Percentiles rank a stretch among this genome's conserved stretches.
Conservation (phyloP, 257 asterid genomes). For the Vinca minor region DNA sequence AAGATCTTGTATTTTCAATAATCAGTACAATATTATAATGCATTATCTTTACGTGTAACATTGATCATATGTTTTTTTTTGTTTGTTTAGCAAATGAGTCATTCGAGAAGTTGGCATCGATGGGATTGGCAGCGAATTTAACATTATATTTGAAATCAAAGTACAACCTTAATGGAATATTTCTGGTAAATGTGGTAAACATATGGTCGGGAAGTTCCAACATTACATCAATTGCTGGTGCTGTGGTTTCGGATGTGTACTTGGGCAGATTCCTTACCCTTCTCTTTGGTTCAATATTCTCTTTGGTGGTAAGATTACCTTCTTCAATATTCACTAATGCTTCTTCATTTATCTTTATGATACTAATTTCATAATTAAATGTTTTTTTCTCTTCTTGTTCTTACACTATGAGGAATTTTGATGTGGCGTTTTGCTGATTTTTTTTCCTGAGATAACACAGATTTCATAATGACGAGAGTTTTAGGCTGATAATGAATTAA, state of each 20-base stretch:
- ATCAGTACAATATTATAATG: no score
- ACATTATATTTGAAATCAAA: slow-evolving; percentile 50
- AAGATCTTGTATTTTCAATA: no score
- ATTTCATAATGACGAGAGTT: no score
- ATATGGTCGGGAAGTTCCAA: slow-evolving; percentile 65
- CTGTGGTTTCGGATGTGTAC: slow-evolving; percentile 50
- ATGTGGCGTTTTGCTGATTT: no score
- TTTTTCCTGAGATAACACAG: no score
- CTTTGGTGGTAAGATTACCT: slow-evolving; percentile 43
- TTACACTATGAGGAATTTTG: no score
- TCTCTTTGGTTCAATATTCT: slow-evolving; percentile 45
- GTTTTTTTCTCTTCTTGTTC: no score
- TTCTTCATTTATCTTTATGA: no score
- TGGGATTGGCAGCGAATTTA: slow-evolving; percentile 59
- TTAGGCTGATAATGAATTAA: no score
- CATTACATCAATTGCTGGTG: slow-evolving; percentile 53
- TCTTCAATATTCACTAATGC: background rate
- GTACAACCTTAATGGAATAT: slow-evolving; percentile 54
- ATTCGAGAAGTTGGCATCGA: slow-evolving; percentile 83
- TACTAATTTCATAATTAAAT: no score
- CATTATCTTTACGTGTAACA: background rate
- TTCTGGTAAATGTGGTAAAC: slow-evolving; percentile 53
- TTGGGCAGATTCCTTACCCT: slow-evolving; percentile 67
- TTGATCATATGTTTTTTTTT: background rate
- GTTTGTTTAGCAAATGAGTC: slow-evolving; percentile 50